Percentiles rank a stretch among this genome's conserved stretches.
Evolutionary conservation across 2,329 filamentous ascomycete species (phyloP).

Genomic region (Xylariaceae sp.): DNA sequence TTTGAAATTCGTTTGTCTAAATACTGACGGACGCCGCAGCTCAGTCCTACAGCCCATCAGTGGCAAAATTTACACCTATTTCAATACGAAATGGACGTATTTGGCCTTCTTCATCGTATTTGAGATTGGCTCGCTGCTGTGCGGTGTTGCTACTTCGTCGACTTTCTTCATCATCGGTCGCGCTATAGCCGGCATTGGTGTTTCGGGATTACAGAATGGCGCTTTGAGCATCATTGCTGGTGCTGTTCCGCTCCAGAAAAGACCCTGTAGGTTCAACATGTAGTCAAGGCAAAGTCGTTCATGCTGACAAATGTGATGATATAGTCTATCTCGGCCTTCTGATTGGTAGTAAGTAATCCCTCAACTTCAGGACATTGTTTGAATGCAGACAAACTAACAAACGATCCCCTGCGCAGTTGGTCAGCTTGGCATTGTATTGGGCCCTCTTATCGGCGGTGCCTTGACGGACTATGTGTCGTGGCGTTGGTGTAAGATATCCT

Average conservation of each 20-base stretch:
- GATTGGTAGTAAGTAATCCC: conserved; percentile 42
- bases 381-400: not conserved
- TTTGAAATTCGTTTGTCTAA: conserved; percentile 27
- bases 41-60: conserved; percentile 50
- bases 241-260: conserved; percentile 38
- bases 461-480: conserved; percentile 41
- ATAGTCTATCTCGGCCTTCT: conserved; percentile 40
- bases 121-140: conserved; percentile 55
- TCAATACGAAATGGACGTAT: conserved; percentile 38
- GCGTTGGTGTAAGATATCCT: conserved; percentile 40
- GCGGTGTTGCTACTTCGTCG: conserved; percentile 46
- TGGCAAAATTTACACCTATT: conserved; percentile 49
- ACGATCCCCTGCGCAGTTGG: not conserved
- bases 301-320: not conserved
- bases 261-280: conserved; percentile 32
- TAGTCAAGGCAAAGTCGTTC: not conserved
- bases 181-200: conserved; percentile 52
- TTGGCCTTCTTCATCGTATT: conserved; percentile 47
- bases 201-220: conserved; percentile 51
- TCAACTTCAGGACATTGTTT: conserved; percentile 22
- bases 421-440: conserved; percentile 24
- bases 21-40: conserved; percentile 29
- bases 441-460: conserved; percentile 46
- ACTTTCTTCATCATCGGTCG: conserved; percentile 54
- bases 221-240: conserved; percentile 49